Evolutionary conservation across 306 rosid genomes (phyloP).

Genomic region (Rubus idaeus): DNA sequence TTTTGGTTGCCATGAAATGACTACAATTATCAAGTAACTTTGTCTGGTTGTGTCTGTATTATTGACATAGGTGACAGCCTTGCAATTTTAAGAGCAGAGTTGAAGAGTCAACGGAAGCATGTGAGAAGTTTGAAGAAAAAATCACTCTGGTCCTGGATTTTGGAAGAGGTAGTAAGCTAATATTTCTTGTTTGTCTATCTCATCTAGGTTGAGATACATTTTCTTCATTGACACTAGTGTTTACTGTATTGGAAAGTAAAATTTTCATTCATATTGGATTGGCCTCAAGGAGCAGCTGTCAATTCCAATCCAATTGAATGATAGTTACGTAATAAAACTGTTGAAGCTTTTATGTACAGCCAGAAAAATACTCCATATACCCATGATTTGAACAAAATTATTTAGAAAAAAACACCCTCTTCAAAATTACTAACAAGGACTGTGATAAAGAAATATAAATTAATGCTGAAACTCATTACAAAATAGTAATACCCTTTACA

Average conservation of each 20-base stretch:
- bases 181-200: slow-evolving; percentile 24
- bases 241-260: slow-evolving; percentile 1
- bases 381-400: background rate
- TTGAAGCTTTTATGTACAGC: slow-evolving; percentile 1
- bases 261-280: background rate
- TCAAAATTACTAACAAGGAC: background rate
- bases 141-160: slow-evolving; percentile 89
- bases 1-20: slow-evolving; percentile 17
- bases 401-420: background rate
- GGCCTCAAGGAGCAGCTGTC: background rate
- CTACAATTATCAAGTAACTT: slow-evolving; percentile 23
- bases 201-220: slow-evolving; percentile 9
- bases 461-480: background rate
- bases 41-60: slow-evolving; percentile 12
- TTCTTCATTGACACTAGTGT: slow-evolving; percentile 5
- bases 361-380: background rate
- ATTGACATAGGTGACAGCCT: slow-evolving; percentile 79
- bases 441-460: background rate
- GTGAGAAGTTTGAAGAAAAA: slow-evolving; percentile 91
- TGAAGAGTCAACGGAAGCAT: slow-evolving; percentile 95
- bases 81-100: slow-evolving; percentile 86
- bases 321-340: background rate
- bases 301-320: background rate
- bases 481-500: background rate
- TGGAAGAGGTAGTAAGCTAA: slow-evolving; percentile 84